phyloP scores from a whole-genome alignment of 345 rosid genomes.

The Brassica juncea region DNA sequence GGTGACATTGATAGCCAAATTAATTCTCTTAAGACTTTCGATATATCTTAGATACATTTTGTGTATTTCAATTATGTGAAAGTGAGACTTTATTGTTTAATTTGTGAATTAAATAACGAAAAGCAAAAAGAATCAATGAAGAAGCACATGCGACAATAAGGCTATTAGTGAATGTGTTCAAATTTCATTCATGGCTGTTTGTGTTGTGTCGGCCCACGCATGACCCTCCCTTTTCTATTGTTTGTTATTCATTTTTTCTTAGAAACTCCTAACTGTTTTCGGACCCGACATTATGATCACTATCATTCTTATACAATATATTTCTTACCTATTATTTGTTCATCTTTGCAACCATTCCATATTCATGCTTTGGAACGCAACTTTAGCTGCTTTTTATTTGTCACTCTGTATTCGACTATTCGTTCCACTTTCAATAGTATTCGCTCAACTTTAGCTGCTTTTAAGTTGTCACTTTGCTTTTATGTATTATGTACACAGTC shows the following conservation, averaged over 20 bases:
- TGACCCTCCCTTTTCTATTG: slow-evolving; percentile 15
- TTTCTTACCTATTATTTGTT: background rate
- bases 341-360: slow-evolving; percentile 13
- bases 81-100: slow-evolving; percentile 10
- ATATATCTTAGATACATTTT: background rate
- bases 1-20: too few species aligned
- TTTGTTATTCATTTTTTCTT: slow-evolving; percentile 10
- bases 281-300: slow-evolving; percentile 41
- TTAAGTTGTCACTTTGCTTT: background rate
- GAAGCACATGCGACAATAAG: slow-evolving; percentile 38
- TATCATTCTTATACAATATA: background rate
- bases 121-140: slow-evolving; percentile 30
- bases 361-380: slow-evolving; percentile 6
- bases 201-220: slow-evolving; percentile 43
- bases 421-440: too few species aligned
- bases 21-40: too few species aligned
- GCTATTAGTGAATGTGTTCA: slow-evolving; percentile 32
- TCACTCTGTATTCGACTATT: too few species aligned
- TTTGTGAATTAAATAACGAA: slow-evolving; percentile 13
- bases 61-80: slow-evolving; percentile 21
- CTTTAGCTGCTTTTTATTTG: background rate
- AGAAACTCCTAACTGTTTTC: slow-evolving; percentile 31
- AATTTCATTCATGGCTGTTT: slow-evolving; percentile 40
- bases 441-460: too few species aligned
- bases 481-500: background rate